Evolutionary conservation across 2,329 filamentous ascomycete genomes (phyloP).

Genomic region (Neurospora sp.): DNA sequence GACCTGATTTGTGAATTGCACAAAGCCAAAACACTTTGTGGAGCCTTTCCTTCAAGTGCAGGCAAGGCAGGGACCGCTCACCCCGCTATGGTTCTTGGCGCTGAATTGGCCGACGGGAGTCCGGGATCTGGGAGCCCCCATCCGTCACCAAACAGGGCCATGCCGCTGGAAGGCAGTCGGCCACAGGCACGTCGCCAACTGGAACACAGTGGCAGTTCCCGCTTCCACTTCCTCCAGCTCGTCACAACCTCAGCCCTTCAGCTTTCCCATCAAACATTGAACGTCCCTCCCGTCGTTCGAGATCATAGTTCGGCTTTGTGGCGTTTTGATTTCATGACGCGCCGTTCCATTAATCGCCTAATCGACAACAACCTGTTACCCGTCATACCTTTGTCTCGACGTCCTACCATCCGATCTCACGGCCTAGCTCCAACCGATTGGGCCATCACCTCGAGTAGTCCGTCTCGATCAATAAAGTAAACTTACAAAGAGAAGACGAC

Average conservation of each 20-base stretch:
- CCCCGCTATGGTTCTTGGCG: neutral
- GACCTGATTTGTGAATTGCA: neutral
- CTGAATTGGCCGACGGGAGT: neutral
- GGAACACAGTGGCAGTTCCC: conserved; percentile 9
- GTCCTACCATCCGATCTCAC: neutral
- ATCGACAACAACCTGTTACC: neutral
- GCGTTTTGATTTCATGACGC: neutral
- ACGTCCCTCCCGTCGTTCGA: neutral
- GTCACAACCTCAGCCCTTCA: neutral
- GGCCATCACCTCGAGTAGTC: neutral
- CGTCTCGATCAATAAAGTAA: neutral
- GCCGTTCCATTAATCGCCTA: neutral
- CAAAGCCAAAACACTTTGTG: neutral
- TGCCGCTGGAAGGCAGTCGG: neutral
- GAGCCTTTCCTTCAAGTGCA: neutral
- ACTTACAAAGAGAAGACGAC: neutral
- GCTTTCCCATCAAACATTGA: neutral
- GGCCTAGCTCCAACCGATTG: neutral
- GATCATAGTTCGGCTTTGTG: neutral
- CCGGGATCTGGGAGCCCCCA: neutral
- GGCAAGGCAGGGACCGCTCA: neutral
- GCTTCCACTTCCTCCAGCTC: neutral
- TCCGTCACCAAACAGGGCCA: neutral
- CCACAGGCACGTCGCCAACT: neutral
- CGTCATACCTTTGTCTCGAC: neutral